phyloP scores from a whole-genome alignment of 257 asterid genomes.

The Solanum sejunctum region DNA sequence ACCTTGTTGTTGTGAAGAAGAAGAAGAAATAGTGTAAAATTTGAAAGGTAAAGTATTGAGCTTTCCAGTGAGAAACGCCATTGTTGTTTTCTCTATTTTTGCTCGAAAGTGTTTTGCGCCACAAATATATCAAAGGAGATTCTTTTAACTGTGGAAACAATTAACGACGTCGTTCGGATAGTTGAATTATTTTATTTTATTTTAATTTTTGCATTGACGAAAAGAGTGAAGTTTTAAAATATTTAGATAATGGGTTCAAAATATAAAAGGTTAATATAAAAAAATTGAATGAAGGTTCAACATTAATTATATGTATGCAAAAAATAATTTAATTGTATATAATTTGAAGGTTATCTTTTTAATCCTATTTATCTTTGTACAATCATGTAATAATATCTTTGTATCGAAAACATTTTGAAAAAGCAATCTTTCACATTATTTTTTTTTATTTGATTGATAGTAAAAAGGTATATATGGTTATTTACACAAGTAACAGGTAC shows the following conservation, averaged over 20 bases:
- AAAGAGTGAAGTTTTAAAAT: background rate
- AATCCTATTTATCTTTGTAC: background rate
- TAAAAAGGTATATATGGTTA: background rate
- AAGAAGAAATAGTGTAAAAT: slow-evolving; percentile 39
- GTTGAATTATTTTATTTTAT: background rate
- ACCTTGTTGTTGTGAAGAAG: slow-evolving; percentile 6
- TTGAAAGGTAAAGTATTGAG: slow-evolving; percentile 27
- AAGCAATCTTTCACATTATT: no score
- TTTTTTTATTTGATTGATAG: no score
- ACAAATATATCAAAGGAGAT: background rate
- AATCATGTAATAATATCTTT: no score
- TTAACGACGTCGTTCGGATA: background rate
- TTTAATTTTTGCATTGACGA: background rate
- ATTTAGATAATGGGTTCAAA: background rate
- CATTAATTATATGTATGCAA: background rate
- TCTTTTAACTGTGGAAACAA: background rate
- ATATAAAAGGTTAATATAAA: no score
- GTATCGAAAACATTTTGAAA: no score
- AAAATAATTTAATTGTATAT: no score
- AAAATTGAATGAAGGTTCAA: no score
- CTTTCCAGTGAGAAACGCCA: slow-evolving; percentile 50
- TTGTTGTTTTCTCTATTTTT: background rate
- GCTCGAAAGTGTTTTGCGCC: background rate
- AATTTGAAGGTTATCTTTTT: no score
- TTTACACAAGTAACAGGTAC: background rate